Conservation (phyloP, 129 eudicot species). For the Logfia minima region DNA sequence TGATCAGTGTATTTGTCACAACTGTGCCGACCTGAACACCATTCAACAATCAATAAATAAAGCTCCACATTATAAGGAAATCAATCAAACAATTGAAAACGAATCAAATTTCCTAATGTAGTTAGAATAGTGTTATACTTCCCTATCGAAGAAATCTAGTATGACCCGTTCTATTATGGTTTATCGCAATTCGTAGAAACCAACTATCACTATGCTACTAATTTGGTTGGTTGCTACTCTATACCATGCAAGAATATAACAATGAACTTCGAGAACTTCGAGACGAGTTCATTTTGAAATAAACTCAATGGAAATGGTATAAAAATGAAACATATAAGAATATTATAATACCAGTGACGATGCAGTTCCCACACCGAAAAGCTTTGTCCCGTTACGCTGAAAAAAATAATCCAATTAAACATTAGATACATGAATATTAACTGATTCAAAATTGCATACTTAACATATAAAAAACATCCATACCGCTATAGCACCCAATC, state of each 20-base stretch:
- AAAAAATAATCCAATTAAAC: conserved; percentile 10
- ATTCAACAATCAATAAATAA: conserved; percentile 4
- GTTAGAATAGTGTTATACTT: background rate
- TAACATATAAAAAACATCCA: background rate
- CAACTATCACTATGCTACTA: background rate
- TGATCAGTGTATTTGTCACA: conserved; percentile 65
- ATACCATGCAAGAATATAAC: background rate
- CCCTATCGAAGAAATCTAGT: background rate
- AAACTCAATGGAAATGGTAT: background rate
- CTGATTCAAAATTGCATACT: background rate
- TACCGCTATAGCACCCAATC: conserved; percentile 84
- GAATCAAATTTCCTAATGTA: background rate
- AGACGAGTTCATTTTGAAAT: background rate
- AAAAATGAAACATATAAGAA: conserved; percentile 5
- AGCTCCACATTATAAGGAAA: background rate
- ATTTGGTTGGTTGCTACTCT: background rate
- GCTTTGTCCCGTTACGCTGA: conserved; percentile 91
- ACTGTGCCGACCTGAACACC: conserved; percentile 68
- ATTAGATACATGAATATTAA: conserved; percentile 1
- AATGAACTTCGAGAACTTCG: background rate
- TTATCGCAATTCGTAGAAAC: background rate
- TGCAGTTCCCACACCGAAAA: conserved; percentile 90
- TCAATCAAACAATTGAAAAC: background rate
- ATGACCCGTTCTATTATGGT: background rate
- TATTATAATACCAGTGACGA: conserved; percentile 69